These are phyloP conservation scores for Cladosporium cucumerinum DNA, from an alignment of 2,329 filamentous ascomycete species.

Conservation along the genomic window DNA sequence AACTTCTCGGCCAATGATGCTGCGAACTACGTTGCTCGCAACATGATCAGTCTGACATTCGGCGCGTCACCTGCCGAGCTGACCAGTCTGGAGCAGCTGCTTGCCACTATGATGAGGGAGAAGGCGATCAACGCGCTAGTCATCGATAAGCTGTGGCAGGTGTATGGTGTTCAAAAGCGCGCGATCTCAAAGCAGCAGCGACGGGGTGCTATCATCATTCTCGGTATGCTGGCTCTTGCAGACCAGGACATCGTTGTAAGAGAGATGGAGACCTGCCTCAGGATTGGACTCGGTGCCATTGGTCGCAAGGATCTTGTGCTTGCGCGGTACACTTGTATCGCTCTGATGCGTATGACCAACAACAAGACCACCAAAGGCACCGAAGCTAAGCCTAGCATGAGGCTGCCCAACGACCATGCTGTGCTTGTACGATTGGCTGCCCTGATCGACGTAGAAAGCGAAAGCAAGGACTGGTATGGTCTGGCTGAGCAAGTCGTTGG, in stretches of 20 bases:
- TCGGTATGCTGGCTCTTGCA: slow-evolving; percentile 93
- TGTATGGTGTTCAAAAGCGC: slow-evolving; percentile 89
- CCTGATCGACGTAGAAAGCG: slow-evolving; percentile 79
- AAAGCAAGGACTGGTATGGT: slow-evolving; percentile 90
- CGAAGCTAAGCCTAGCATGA: slow-evolving; percentile 61
- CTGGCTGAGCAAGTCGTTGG: slow-evolving; percentile 94
- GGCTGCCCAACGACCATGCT: slow-evolving; percentile 87
- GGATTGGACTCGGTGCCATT: slow-evolving; percentile 78
- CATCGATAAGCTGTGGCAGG: slow-evolving; percentile 91
- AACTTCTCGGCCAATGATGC: slow-evolving; percentile 84
- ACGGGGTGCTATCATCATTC: slow-evolving; percentile 88
- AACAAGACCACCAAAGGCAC: slow-evolving; percentile 74
- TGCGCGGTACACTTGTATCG: slow-evolving; percentile 93
- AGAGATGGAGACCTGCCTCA: slow-evolving; percentile 91
- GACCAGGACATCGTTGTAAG: slow-evolving; percentile 89
- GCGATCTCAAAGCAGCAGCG: slow-evolving; percentile 91
- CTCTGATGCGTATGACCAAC: slow-evolving; percentile 84
- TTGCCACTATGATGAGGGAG: slow-evolving; percentile 96
- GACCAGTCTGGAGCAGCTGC: slow-evolving; percentile 88
- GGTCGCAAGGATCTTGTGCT: slow-evolving; percentile 81
- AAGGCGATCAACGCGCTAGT: slow-evolving; percentile 82
- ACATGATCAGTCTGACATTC: slow-evolving; percentile 98
- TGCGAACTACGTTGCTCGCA: slow-evolving; percentile 91
- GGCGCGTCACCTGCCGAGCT: slow-evolving; percentile 91
- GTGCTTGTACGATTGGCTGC: slow-evolving; percentile 76